These are phyloP conservation scores for Tephrocybe sp. DNA, from an alignment of 768 basidiomycete species.

Conservation along the genomic window DNA sequence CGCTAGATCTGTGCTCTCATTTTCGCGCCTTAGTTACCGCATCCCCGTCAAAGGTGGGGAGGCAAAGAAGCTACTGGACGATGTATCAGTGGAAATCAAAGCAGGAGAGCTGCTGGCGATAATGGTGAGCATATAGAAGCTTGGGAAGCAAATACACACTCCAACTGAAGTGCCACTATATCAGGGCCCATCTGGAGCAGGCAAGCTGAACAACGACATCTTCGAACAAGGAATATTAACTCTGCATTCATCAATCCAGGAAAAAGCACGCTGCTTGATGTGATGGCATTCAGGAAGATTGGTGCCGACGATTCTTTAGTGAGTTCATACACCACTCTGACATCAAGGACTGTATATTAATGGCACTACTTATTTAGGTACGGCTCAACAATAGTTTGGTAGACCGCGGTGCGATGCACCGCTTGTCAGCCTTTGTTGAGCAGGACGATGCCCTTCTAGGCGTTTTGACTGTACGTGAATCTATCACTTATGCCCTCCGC, in stretches of 20 bases:
- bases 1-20: constrained; percentile 27
- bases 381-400: constrained; percentile 29
- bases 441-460: constrained; percentile 60
- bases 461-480: constrained; percentile 55
- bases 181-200: constrained; percentile 45
- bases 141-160: not conserved
- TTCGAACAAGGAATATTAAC: not conserved
- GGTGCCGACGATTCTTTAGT: constrained; percentile 28
- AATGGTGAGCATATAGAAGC: constrained; percentile 27
- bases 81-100: constrained; percentile 35
- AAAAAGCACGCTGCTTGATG: constrained; percentile 43
- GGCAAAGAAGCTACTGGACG: constrained; percentile 32
- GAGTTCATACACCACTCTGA: constrained; percentile 7
- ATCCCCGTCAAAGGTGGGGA: constrained; percentile 22
- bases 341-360: not conserved
- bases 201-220: constrained; percentile 17
- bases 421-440: constrained; percentile 50
- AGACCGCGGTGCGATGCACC: constrained; percentile 28
- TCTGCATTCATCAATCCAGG: constrained; percentile 19
- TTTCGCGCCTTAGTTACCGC: constrained; percentile 31
- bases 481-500: constrained; percentile 47
- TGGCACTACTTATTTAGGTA: constrained; percentile 19
- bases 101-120: constrained; percentile 41
- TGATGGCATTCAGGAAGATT: constrained; percentile 40
- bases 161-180: not conserved